A percentile compares a stretch with the other conserved stretches of the same genome.
Evolutionary conservation across 1,139 yeast genomes (phyloP).

Genomic region (Meyerozyma athensensis): DNA sequence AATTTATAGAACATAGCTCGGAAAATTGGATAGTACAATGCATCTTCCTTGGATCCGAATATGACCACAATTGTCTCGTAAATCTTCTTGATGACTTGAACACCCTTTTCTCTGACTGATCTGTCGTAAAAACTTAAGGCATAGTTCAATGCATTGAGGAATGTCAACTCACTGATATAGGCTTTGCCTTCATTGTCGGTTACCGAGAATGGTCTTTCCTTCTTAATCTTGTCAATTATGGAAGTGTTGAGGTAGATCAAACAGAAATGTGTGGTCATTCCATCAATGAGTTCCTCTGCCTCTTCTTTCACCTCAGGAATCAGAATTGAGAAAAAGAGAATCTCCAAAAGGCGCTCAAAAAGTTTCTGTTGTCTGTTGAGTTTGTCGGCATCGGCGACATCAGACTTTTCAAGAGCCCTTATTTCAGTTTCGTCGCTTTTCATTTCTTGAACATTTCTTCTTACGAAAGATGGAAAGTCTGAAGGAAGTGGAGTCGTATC

Average conservation of each 20-base stretch:
- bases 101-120: conserved; percentile 68
- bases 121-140: conserved; percentile 77
- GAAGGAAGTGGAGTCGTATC: conserved; percentile 63
- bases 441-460: conserved; percentile 43
- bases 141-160: conserved; percentile 69
- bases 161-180: conserved; percentile 62
- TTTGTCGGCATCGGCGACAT: conserved; percentile 43
- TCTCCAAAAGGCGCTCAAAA: conserved; percentile 57
- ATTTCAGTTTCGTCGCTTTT: conserved; percentile 37
- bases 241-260: conserved; percentile 73
- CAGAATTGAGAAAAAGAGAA: conserved; percentile 70
- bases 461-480: conserved; percentile 43
- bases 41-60: conserved; percentile 64
- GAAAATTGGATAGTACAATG: conserved; percentile 68
- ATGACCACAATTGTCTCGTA: conserved; percentile 59
- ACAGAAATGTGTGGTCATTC: conserved; percentile 75
- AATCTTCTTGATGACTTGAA: conserved; percentile 58
- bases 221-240: conserved; percentile 64
- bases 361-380: conserved; percentile 59
- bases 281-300: conserved; percentile 56
- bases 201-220: conserved; percentile 67
- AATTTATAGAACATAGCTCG: conserved; percentile 75
- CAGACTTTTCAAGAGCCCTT: conserved; percentile 38
- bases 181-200: conserved; percentile 77
- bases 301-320: conserved; percentile 70